Evolutionary conservation across 495 filamentous ascomycete species (phyloP).

Genomic region (Aspergillus bridgeri): DNA sequence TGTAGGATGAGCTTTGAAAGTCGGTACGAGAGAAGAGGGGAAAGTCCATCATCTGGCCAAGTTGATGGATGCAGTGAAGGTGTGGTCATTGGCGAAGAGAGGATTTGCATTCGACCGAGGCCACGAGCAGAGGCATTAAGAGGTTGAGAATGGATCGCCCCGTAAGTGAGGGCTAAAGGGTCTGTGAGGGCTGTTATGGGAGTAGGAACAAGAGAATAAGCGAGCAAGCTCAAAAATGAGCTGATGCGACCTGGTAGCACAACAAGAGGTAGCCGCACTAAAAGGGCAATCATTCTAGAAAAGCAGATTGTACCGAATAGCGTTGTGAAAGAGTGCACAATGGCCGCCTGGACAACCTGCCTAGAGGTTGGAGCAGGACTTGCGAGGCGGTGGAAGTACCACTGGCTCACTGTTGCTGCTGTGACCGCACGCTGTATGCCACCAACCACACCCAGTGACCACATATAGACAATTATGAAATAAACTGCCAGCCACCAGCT

Average conservation of each 20-base stretch:
- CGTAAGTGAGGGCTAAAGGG: slow-evolving; percentile 86
- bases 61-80: slow-evolving; percentile 47
- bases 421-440: slow-evolving; percentile 88
- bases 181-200: slow-evolving; percentile 82
- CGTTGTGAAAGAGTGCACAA: slow-evolving; percentile 73
- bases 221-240: slow-evolving; percentile 57
- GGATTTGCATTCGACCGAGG: slow-evolving; percentile 71
- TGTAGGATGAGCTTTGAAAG: slow-evolving; percentile 90
- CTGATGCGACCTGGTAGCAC: slow-evolving; percentile 72
- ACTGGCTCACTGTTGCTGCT: slow-evolving; percentile 92
- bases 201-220: slow-evolving; percentile 77
- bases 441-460: slow-evolving; percentile 82
- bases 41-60: slow-evolving; percentile 33
- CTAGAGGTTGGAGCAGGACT: slow-evolving; percentile 70
- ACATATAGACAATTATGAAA: slow-evolving; percentile 91
- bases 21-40: slow-evolving; percentile 66
- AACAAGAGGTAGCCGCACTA: slow-evolving; percentile 81
- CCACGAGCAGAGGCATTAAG: slow-evolving; percentile 71
- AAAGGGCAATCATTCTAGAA: slow-evolving; percentile 72
- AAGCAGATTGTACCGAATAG: slow-evolving; percentile 92
- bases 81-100: slow-evolving; percentile 58
- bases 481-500: slow-evolving; percentile 89
- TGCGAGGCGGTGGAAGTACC: slow-evolving; percentile 94
- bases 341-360: slow-evolving; percentile 76
- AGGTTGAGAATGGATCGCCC: slow-evolving; percentile 87